Base-by-base conservation (phyloP, 192 early-diverging fungal species). In the Geosiphon pyriformis region DNA sequence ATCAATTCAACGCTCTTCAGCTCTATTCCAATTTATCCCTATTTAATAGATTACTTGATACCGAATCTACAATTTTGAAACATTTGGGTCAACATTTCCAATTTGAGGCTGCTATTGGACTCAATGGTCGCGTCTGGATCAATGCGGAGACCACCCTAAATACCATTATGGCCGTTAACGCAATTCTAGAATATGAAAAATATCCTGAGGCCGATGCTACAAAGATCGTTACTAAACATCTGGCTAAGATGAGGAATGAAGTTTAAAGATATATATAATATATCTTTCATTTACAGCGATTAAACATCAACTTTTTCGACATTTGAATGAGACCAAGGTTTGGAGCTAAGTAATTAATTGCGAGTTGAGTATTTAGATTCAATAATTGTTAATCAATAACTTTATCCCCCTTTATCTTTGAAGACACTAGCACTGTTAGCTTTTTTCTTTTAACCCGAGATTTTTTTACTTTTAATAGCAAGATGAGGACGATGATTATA, bases 91-190 rank as follows among this genome's bases (percentile, higher is more conserved):
- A 83, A 17, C 70, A 85, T 2, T 70, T 94, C 31, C 83, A 92
- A 1, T 95, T 95, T 70, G 94, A 99, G 72, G 80, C 81, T 4
- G 93, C 94, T 1, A 83, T 95, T 30, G 97, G 95, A 4, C 82
- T 95, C 71, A 99, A 99, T 70, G 97, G 97, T 18, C 85, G 90
- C 23, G 83, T 98, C 33, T 99, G 97, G 95, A 72, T 99, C 58
- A 88, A 90, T 32, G 82, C 90, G 11, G 84, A 82, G 0, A 75
- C 67, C 26, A 59, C 81, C 2, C 74, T 75, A 29, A 79, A 86
- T 52, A 91, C 88, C 0, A 83, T 92, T 32, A 57, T 85, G 50
- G 75, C 87, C 8, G 74, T 76, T 22, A 92, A 90, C 59, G 86
- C 85, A 1, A 88, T 95, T 60, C 78, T 82, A 48, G 37, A 42